These are phyloP conservation scores for Botrytis pseudocinerea DNA, from an alignment of 2,329 filamentous ascomycete species.

Conservation along the genomic window DNA sequence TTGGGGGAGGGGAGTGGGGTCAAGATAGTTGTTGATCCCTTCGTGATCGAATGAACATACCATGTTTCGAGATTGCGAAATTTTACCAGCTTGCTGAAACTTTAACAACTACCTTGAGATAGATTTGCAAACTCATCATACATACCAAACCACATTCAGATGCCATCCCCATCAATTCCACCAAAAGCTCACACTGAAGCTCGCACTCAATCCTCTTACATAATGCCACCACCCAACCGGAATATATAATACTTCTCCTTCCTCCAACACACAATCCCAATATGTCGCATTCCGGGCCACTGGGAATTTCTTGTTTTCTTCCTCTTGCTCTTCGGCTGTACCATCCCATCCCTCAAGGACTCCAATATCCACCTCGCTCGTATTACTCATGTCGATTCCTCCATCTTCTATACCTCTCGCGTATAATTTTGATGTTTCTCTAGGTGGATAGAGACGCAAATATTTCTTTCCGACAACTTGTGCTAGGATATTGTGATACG, in stretches of 20 bases:
- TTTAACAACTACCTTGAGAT: background rate
- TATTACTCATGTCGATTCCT: conserved; percentile 91
- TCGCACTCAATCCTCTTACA: conserved; percentile 78
- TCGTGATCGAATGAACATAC: background rate
- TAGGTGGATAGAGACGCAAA: conserved; percentile 79
- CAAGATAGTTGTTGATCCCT: background rate
- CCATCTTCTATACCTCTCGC: conserved; percentile 60
- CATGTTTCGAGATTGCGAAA: accelerated
- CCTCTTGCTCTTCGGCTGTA: conserved; percentile 27
- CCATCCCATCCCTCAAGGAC: conserved; percentile 63
- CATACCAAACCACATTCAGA: background rate
- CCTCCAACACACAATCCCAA: conserved; percentile 74
- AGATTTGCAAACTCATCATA: background rate
- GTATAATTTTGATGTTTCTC: conserved; percentile 57
- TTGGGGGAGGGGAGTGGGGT: background rate
- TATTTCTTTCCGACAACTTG: conserved; percentile 93
- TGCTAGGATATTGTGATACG: conserved; percentile 87
- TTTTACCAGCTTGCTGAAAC: background rate
- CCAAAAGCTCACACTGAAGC: conserved; percentile 97
- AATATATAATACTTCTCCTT: conserved; percentile 85
- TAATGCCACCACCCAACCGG: conserved; percentile 99
- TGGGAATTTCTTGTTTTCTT: conserved; percentile 32
- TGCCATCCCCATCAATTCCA: conserved; percentile 59
- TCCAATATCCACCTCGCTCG: conserved; percentile 75
- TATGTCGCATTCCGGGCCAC: conserved; percentile 35